Conservation (phyloP, 345 rosid species). For the Angophora floribunda region DNA sequence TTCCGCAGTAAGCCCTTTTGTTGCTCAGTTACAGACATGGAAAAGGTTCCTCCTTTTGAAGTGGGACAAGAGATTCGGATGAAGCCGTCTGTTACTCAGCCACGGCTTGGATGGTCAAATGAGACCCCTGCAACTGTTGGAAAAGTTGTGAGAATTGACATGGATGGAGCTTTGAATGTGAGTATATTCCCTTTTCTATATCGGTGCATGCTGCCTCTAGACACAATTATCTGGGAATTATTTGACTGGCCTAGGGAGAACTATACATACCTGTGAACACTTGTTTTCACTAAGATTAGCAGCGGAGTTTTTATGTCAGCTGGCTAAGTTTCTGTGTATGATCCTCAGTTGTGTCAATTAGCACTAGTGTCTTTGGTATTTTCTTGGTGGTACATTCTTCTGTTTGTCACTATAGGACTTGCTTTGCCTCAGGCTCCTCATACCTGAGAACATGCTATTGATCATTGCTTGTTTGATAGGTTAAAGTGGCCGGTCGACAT, state of each 20-base stretch:
- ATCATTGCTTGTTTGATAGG: slow-evolving; percentile 23
- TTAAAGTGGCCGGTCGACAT: slow-evolving; percentile 68
- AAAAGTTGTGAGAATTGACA: slow-evolving; percentile 74
- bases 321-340: background rate
- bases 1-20: slow-evolving; percentile 81
- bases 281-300: background rate
- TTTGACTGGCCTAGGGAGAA: background rate
- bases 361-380: background rate
- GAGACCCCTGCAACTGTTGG: slow-evolving; percentile 95
- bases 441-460: background rate
- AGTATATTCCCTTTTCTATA: slow-evolving; percentile 12
- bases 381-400: background rate
- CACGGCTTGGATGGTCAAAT: slow-evolving; percentile 95
- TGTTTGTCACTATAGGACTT: background rate
- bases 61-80: slow-evolving; percentile 86
- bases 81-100: slow-evolving; percentile 69
- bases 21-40: slow-evolving; percentile 93
- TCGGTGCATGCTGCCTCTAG: background rate
- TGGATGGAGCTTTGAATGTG: slow-evolving; percentile 97
- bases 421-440: background rate
- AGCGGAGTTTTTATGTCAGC: background rate
- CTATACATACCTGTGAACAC: background rate
- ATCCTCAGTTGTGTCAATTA: background rate
- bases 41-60: slow-evolving; percentile 80
- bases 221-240: background rate